phyloP scores from a whole-genome alignment of 2,329 filamentous ascomycete species.

The Ophiostoma himal-ulmi region DNA sequence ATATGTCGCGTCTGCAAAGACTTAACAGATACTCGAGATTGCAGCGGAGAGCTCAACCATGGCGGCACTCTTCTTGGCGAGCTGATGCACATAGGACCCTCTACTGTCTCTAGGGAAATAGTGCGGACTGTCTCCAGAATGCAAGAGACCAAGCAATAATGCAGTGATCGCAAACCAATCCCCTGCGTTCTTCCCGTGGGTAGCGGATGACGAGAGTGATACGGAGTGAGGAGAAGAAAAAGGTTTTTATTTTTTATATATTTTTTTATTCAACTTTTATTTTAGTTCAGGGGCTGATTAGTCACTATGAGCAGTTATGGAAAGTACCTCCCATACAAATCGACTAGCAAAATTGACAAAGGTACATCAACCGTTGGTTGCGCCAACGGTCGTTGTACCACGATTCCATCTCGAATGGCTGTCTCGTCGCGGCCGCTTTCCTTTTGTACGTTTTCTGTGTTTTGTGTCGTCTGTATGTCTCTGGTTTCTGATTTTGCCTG shows the following conservation, averaged over 20 bases:
- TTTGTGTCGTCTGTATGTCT: neutral
- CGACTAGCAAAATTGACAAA: neutral
- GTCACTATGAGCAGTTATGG: neutral
- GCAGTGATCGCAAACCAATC: neutral
- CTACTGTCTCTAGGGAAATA: neutral
- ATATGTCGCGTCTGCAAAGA: neutral
- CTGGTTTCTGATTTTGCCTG: neutral
- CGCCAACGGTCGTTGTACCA: neutral
- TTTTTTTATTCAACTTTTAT: neutral
- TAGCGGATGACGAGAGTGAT: neutral
- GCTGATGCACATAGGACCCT: neutral
- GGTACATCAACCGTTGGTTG: neutral
- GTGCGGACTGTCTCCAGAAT: neutral
- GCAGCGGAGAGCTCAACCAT: neutral
- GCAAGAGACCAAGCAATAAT: neutral
- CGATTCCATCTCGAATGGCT: constrained; percentile 1
- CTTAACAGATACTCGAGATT: neutral
- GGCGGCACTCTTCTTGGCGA: neutral
- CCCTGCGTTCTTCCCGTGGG: neutral
- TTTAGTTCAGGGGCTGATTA: constrained; percentile 3
- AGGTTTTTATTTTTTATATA: too few species aligned
- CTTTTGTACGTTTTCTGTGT: neutral
- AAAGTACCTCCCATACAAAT: neutral
- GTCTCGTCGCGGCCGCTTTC: neutral
- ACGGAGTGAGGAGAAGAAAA: too few species aligned